Evolutionary conservation across 345 rosid genomes (phyloP).

Genomic region (Erucastrum elatum): DNA sequence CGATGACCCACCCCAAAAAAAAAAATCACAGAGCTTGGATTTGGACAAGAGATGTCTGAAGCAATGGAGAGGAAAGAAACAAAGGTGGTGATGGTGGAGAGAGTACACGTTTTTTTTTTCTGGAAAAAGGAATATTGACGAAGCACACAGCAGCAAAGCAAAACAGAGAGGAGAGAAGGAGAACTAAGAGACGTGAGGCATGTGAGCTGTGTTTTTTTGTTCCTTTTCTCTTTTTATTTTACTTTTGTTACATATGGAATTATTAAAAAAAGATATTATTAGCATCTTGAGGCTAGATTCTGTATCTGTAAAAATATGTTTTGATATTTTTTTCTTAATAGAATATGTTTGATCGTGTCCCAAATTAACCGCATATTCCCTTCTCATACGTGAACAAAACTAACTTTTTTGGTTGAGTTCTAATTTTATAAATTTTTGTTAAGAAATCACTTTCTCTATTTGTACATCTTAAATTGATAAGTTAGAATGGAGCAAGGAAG

Average conservation of each 20-base stretch:
- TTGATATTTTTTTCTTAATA: background rate
- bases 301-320: background rate
- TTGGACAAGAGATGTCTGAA: conserved; percentile 8
- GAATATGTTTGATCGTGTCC: background rate
- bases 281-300: conserved; percentile 2
- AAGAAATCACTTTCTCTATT: background rate
- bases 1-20: conserved; percentile 31
- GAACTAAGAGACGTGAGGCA: conserved; percentile 17
- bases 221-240: conserved; percentile 11
- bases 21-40: background rate
- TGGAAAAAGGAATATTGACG: conserved; percentile 15
- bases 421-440: background rate
- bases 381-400: background rate
- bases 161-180: background rate
- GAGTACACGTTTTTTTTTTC: conserved; percentile 26
- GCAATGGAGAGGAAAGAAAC: conserved; percentile 1
- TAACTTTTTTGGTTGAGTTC: background rate
- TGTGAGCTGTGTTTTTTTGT: conserved; percentile 22
- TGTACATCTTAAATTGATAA: background rate
- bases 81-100: conserved; percentile 19
- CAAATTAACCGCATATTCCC: background rate
- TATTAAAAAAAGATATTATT: background rate
- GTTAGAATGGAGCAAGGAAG: background rate
- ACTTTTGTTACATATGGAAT: background rate
- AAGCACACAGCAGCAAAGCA: background rate